Base-by-base conservation (phyloP, 164 flowering plant genomes). In the Vitis riparia region DNA sequence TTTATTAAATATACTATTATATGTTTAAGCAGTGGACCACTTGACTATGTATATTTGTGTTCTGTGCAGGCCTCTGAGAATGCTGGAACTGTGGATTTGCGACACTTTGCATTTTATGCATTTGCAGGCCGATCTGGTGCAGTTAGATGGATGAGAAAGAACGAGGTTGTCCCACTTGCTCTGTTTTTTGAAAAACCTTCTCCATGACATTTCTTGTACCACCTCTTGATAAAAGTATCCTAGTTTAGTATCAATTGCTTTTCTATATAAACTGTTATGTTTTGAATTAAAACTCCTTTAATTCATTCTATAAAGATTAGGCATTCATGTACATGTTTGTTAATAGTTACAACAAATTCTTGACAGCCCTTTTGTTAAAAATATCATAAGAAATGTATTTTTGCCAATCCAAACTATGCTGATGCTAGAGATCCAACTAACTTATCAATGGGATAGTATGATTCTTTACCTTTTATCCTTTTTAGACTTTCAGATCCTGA, bases 21-120 rank as follows among this genome's bases (percentile, higher is more conserved):
- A 23, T 23, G 27, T 1, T 23, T 23, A 23, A 23, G 27, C 27
- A 23, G 27, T 23, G 27, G 27, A 23, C 27, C 27, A 23, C 27
- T 49, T 63, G 49, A n/a, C 27, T 9, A 44, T 5, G 17, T 62
- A n/a, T 57, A 5, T 51, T 15, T 56, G 9, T 71, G 23, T 23
- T 59, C 48, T 77, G 9, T 74, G 62, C 60, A 89, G 93, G 83
- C 70, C 57, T 68, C 86, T 77, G 97, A 90, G 51, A 86, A 75
- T 60, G 67, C 92, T 63, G 91, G 83, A 73, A 79, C 83, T 50
- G 79, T 87, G 75, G 92, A 95, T 75, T 80, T 91, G 67, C 94
- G 97, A 50, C 98, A 95, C 83, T 95, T 95, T 85, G 94, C 93
- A 55, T 80, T 91, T 63, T 93, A 86, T 86, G 98, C 98, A 65